Evolutionary conservation across 768 basidiomycete species (phyloP), one percentile per base, ranked within the genome.

Genomic region (Pleurotus sapidus): DNA sequence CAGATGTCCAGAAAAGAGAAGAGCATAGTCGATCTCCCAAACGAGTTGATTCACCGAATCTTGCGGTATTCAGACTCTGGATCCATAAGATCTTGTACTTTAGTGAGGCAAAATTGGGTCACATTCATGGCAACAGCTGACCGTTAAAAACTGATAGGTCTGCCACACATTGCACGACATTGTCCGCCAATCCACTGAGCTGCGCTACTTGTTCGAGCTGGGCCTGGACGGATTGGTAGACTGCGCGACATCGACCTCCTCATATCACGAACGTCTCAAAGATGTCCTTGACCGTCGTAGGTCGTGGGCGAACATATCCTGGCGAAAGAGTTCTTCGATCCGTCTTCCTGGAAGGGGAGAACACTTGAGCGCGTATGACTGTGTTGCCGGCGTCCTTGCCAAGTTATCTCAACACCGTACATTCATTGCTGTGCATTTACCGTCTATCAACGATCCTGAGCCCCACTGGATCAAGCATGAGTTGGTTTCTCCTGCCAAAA

Each of bases 341-440:
- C n/a, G 46, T 25, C 27, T 70, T 0, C 30, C 60, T 4, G 68
- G 69, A 7, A 23, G 55, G 15, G 70, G 68, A 55, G 60, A 63
- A 18, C 30, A 30, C 6, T 9, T 30, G 30, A 30, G 30, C 6
- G 82, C 84, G 4, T 87, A 86, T 62, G 84, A 87, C 58, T 73
- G 86, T 58, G 85, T 86, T 4, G 80, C 74, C 0, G 86, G 86
- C 0, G 65, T 84, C 0, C 85, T 86, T 64, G 80, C 77, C 37
- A 79, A 83, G 63, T 73, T 66, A 20, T 66, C 59, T 20, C 62
- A 60, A n/a, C 64, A 56, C 12, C 54, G 51, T 2, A 55, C 65
- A 23, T 60, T 73, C 20, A 30, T 64, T 3, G 42, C 65, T 5
- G 59, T 64, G 34, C 59, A 64, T 64, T 47, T 75, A 56, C 65